These are phyloP conservation scores for Phellinidium pouzarii DNA, from an alignment of 1,284 basidiomycete genomes.

Conservation along the genomic window DNA sequence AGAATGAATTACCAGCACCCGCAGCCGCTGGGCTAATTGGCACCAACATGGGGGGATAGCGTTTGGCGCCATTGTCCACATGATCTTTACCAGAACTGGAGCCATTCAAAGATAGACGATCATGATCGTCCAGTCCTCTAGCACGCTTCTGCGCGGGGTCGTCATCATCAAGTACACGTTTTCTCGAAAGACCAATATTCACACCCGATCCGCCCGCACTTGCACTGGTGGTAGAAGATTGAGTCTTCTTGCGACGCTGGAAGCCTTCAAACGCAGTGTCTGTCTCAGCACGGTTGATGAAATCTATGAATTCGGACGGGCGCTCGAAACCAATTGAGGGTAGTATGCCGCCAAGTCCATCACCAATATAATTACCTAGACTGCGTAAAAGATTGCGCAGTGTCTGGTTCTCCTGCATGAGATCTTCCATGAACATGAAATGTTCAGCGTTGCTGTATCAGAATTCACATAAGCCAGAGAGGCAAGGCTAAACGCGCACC, in stretches of 20 bases:
- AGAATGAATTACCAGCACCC: conserved; percentile 24
- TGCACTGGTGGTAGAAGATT: conserved; percentile 28
- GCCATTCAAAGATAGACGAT: conserved; percentile 9
- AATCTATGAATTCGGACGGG: conserved; percentile 65
- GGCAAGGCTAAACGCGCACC: conserved; percentile 34
- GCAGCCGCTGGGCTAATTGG: conserved; percentile 23
- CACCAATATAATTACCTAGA: conserved; percentile 76
- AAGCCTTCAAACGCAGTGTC: conserved; percentile 89
- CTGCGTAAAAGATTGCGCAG: conserved; percentile 72
- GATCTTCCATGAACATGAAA: conserved; percentile 40
- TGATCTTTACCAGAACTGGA: conserved; percentile 9
- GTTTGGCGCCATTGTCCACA: conserved; percentile 8
- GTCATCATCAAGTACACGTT: conserved; percentile 18
- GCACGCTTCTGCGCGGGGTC: conserved; percentile 14
- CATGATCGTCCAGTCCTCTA: conserved; percentile 6
- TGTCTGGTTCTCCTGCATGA: conserved; percentile 84
- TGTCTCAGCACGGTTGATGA: conserved; percentile 78
- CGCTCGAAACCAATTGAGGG: conserved; percentile 74
- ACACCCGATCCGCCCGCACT: conserved; percentile 27
- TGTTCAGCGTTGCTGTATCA: conserved; percentile 19
- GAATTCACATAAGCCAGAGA: conserved; percentile 1
- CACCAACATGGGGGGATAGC: conserved; percentile 32
- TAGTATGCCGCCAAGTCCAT: conserved; percentile 72
- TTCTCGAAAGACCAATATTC: conserved; percentile 24
- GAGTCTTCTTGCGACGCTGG: conserved; percentile 51